Base-by-base conservation (phyloP, 306 rosid species). In the Vigna radiata region DNA sequence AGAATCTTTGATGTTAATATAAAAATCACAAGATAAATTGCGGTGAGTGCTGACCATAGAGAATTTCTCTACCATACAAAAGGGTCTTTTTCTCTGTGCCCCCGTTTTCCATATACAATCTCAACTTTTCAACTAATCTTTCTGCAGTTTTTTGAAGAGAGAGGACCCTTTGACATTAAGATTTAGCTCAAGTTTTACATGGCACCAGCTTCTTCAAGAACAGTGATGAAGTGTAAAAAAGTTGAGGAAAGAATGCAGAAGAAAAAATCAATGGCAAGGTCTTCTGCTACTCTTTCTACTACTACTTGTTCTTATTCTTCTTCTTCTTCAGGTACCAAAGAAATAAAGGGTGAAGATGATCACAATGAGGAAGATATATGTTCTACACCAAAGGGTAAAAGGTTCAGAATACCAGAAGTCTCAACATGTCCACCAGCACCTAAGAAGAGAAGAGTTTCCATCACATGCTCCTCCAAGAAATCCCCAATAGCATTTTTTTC, bases 341-440 rank as follows among this genome's bases (percentile, higher is more conserved):
- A 77, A 53, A 2, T 69, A 15, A 10, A 27, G 3, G 18, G 11
- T 8, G 6, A 18, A 13, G 7, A 36, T 4, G 41, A 12, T 8
- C 1, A 8, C 2, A 48, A 50, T 7, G 64, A 74, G 6, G 61
- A 55, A 33, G 70, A 48, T 16, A 10, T 13, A 6, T 89, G 85
- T 59, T 78, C 70, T 60, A 89, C 93, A 39, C 93, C 93, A 25
- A 89, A 89, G 80, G 89, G 77, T 11, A 70, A 81, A 17, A 87
- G 85, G 65, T 82, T 73, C 82, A 81, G 82, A 70, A 85, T 89
- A 77, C 90, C 93, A 2, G 79, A 83, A 43, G 3, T 66, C 13
- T 67, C 79, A 18, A 72, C 87, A 16, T 89, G 93, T 67, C 93
- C 90, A 70, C 86, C 93, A 9, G 84, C 91, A 76, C 93, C 93